phyloP scores from a whole-genome alignment of 169 alveolate species.

The Prorocentrum cordatum region DNA sequence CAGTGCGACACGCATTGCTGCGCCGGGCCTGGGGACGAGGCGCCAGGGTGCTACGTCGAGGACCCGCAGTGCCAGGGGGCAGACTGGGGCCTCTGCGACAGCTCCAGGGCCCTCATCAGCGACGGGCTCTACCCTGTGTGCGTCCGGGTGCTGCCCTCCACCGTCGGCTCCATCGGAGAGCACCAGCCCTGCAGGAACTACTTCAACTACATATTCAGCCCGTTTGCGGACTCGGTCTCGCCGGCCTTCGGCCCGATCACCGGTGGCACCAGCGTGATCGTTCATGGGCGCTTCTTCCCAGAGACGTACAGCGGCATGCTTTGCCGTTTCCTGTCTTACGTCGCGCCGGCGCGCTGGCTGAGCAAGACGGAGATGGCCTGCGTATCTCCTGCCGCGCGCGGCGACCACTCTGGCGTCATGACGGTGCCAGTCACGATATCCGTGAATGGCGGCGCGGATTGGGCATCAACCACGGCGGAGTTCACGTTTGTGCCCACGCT shows the following conservation, averaged over 20 bases:
- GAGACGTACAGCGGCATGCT: slow-evolving; percentile 5
- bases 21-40: background rate
- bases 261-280: slow-evolving; percentile 21
- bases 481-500: slow-evolving; percentile 29
- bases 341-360: slow-evolving; percentile 46
- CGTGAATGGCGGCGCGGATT: slow-evolving; percentile 47
- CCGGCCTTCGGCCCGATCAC: slow-evolving; percentile 31
- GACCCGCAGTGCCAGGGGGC: slow-evolving; percentile 21
- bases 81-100: slow-evolving; percentile 53
- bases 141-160: slow-evolving; percentile 43
- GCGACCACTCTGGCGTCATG: background rate
- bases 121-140: slow-evolving; percentile 43
- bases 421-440: slow-evolving; percentile 54
- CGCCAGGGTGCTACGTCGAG: background rate
- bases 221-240: slow-evolving; percentile 21
- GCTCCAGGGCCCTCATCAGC: slow-evolving; percentile 20
- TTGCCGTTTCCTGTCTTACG: slow-evolving; percentile 9
- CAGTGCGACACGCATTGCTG: slow-evolving; percentile 19
- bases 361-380: slow-evolving; percentile 15
- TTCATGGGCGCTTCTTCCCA: slow-evolving; percentile 48
- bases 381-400: background rate
- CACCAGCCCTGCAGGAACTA: slow-evolving; percentile 30
- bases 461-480: slow-evolving; percentile 44
- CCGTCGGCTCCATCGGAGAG: background rate
- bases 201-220: too few relatives aligned